These are phyloP conservation scores for Capsicum baccatum DNA, from an alignment of 257 asterid species.

Conservation along the genomic window DNA sequence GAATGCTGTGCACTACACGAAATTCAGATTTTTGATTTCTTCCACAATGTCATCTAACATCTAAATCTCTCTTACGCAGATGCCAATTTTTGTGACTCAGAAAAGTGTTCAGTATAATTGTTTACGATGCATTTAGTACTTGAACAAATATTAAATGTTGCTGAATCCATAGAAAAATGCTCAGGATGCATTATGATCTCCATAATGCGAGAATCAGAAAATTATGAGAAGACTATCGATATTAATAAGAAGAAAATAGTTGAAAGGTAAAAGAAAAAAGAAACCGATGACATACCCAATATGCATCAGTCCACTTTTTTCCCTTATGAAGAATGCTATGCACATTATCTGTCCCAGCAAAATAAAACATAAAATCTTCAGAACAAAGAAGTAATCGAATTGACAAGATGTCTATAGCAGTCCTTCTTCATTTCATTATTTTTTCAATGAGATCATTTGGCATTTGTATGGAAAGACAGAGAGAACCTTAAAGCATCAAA, in stretches of 20 bases:
- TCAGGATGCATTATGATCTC: neutral
- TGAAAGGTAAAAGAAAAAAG: no score
- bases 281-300: slow-evolving; percentile 57
- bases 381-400: no score
- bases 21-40: neutral
- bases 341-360: slow-evolving; percentile 59
- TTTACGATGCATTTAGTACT: neutral
- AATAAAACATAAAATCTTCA: neutral
- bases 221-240: neutral
- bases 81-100: neutral
- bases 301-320: slow-evolving; percentile 73
- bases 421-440: no score
- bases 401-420: no score
- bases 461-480: no score
- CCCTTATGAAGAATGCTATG: slow-evolving; percentile 68
- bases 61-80: neutral
- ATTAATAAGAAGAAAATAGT: neutral
- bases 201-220: neutral
- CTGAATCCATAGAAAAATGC: no score
- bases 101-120: neutral
- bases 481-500: no score
- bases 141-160: neutral
- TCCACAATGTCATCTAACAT: neutral
- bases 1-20: neutral
- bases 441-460: no score